These are phyloP conservation scores for Trypanosoma theileri DNA, from an alignment of 208 protist species.

Conservation along the genomic window DNA sequence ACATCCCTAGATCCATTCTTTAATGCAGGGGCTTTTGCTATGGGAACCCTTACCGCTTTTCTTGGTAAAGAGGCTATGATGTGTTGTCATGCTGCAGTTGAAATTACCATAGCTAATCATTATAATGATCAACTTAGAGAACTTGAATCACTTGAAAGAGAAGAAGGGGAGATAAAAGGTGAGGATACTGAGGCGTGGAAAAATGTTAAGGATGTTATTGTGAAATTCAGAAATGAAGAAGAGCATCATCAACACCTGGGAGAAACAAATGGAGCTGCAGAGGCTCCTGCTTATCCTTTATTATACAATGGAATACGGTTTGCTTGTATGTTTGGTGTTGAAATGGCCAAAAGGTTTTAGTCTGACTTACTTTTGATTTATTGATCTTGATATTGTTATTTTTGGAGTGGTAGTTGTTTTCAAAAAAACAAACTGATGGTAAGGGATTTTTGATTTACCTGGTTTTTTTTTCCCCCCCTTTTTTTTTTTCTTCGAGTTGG, in stretches of 20 bases:
- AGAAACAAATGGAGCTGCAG: slow-evolving; percentile 68
- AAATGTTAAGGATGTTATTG: slow-evolving; percentile 71
- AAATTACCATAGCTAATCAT: slow-evolving; percentile 81
- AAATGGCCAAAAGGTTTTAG: slow-evolving; percentile 67
- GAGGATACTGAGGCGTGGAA: slow-evolving; percentile 45
- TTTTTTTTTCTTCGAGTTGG: neutral
- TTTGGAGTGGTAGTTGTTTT: no score
- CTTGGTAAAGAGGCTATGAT: slow-evolving; percentile 86
- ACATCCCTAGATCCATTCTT: slow-evolving; percentile 76
- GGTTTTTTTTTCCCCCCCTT: slow-evolving; percentile 16
- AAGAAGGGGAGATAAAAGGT: slow-evolving; percentile 26
- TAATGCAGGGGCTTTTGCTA: slow-evolving; percentile 63
- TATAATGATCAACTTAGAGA: slow-evolving; percentile 90
- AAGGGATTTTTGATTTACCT: neutral
- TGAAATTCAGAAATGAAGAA: slow-evolving; percentile 84
- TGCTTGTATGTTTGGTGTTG: slow-evolving; percentile 74
- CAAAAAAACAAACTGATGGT: no score
- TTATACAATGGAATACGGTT: slow-evolving; percentile 80
- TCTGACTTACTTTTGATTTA: neutral
- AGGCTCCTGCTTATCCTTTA: slow-evolving; percentile 70
- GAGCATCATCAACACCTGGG: slow-evolving; percentile 85
- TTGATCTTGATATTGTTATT: no score
- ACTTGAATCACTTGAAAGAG: slow-evolving; percentile 54
- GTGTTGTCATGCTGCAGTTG: slow-evolving; percentile 87
- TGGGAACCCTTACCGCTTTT: slow-evolving; percentile 71